A percentile compares a stretch with the other conserved stretches of the same genome.
phyloP scores from a whole-genome alignment of 768 basidiomycete species.

The Termitomyces sp. region DNA sequence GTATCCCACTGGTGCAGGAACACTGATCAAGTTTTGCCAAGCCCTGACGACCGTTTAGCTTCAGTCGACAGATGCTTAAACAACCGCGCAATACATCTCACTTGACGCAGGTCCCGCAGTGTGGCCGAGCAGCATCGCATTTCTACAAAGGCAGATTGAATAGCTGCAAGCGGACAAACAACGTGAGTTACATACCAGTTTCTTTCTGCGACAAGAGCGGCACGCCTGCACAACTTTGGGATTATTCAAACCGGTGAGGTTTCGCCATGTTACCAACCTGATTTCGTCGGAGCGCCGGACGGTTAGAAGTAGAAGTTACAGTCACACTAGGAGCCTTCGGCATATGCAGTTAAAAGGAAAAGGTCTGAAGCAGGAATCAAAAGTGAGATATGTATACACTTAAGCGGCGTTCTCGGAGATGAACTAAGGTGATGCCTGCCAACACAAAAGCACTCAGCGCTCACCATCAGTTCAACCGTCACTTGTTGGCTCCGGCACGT shows the following conservation, averaged over 20 bases:
- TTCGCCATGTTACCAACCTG: slow-evolving; percentile 40
- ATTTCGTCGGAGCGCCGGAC: slow-evolving; percentile 72
- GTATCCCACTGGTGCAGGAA: slow-evolving; percentile 82
- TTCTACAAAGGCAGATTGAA: slow-evolving; percentile 40
- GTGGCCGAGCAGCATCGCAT: slow-evolving; percentile 84
- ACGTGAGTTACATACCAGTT: slow-evolving; percentile 51
- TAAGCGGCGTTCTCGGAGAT: background rate
- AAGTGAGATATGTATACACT: background rate
- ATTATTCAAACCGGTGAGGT: background rate
- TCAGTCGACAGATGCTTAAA: background rate
- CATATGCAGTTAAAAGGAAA: slow-evolving; percentile 35
- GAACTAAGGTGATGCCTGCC: background rate
- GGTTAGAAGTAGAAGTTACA: slow-evolving; percentile 32
- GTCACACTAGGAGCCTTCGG: slow-evolving; percentile 53
- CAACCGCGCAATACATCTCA: slow-evolving; percentile 27
- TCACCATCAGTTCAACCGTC: too few relatives aligned
- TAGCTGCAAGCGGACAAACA: background rate
- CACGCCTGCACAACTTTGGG: slow-evolving; percentile 49
- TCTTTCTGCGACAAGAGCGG: slow-evolving; percentile 77
- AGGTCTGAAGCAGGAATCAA: background rate
- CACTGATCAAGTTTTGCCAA: slow-evolving; percentile 80
- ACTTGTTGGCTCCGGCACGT: too few relatives aligned
- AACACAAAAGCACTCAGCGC: too few relatives aligned
- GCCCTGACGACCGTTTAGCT: slow-evolving; percentile 26
- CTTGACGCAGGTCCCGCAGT: slow-evolving; percentile 83